Percentiles rank a stretch among this genome's conserved stretches.
These are phyloP conservation scores for Angomonas deanei DNA, from an alignment of 208 protist species.

Conservation along the genomic window DNA sequence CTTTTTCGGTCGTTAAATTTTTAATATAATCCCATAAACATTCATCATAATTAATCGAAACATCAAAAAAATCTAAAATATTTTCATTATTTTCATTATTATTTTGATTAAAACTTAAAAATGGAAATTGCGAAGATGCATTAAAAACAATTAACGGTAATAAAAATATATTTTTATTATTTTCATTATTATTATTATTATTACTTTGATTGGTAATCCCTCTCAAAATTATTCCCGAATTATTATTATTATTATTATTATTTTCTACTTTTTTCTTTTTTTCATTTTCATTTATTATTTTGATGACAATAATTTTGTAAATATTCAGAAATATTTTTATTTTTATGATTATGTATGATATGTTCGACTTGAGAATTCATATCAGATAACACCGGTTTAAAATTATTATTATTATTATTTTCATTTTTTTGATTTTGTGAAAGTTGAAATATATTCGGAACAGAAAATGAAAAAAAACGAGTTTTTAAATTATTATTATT, in stretches of 20 bases:
- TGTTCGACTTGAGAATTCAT: background rate
- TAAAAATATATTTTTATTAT: slow-evolving; percentile 6
- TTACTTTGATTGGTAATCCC: background rate
- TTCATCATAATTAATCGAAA: background rate
- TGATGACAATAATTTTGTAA: background rate
- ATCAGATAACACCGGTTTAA: background rate
- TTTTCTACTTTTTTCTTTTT: too few relatives aligned
- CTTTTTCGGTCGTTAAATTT: too few relatives aligned
- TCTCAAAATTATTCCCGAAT: background rate
- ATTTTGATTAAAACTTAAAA: background rate
- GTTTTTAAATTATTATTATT: background rate
- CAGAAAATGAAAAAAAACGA: background rate
- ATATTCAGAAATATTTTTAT: background rate
- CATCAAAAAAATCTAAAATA: background rate
- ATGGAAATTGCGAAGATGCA: slow-evolving; percentile 1
- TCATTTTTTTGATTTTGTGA: background rate
- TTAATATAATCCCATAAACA: too few relatives aligned
- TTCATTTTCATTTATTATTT: too few relatives aligned
- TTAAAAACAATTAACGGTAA: slow-evolving; percentile 7
- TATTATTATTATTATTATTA: background rate
- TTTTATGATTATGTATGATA: background rate
- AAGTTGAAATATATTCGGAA: background rate
- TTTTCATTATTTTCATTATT: background rate
- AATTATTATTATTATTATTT: background rate
- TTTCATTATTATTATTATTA: background rate